Base-by-base conservation (phyloP, 768 basidiomycete genomes). In the Neoboletus magnificus region DNA sequence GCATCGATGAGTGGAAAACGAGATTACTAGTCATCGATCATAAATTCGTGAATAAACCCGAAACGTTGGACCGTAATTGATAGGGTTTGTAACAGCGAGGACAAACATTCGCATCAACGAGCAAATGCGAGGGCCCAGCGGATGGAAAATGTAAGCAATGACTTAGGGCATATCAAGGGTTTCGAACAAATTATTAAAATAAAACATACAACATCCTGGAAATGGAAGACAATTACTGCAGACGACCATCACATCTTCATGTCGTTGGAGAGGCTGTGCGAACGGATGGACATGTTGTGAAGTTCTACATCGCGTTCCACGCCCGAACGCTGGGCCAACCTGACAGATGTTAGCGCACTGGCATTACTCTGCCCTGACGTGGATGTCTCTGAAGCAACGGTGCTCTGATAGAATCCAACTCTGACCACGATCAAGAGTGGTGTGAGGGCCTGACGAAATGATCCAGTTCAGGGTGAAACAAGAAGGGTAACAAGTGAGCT, bases 341-440 rank as follows among this genome's bases (percentile, higher is more conserved):
- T 49, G 13, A 23, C n/a, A 11, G 47, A 46, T 27, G 22, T 11
- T 5, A n/a, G 18, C 11, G 48, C 11, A 6, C 35, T 44, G 12
- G 16, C 2, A 11, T 20, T 22, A 22, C 50, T 59, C 15, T 59
- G 45, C 16, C 40, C 39, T 15, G 33, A 11, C 39, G 11, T 16
- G 25, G 45, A 48, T 2, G 5, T 11, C 30, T 36, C 45, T 13
- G 57, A 47, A 20, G 6, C 1, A 32, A 32, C 2, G 29, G n/a
- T 29, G n/a, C 22, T 35, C 9, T 35, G 58, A 29, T 60, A 33
- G 29, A 62, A 42, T 27, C 61, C 61, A 1, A 51, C 52, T 37
- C 61, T 52, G 15, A 62, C 61, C 12, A 62, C 61, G 9, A 62
- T 62, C 52, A 62, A 45, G 20, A 62, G 54, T 4, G 61, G 61